Evolutionary conservation across 306 rosid genomes (phyloP).

Genomic region (Pyrus betulifolia): DNA sequence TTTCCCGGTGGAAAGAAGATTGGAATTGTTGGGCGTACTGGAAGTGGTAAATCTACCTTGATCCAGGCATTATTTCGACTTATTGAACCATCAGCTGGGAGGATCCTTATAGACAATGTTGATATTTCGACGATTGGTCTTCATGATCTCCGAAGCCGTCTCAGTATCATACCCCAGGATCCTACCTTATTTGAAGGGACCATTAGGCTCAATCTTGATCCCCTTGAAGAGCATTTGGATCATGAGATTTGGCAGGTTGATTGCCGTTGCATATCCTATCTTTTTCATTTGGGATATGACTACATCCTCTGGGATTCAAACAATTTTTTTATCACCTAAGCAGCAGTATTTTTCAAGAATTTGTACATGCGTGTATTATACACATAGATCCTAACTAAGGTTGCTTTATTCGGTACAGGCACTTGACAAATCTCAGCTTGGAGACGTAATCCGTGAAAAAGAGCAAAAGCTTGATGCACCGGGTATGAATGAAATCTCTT

Average conservation of each 20-base stretch:
- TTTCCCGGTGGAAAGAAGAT: slow-evolving; percentile 91
- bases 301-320: neutral
- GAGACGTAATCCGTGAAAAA: slow-evolving; percentile 57
- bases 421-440: slow-evolving; percentile 83
- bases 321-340: neutral
- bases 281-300: neutral
- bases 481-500: slow-evolving; percentile 31
- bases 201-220: slow-evolving; percentile 74
- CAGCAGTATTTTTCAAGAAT: neutral
- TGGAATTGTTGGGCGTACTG: slow-evolving; percentile 94
- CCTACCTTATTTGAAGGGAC: slow-evolving; percentile 97
- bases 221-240: slow-evolving; percentile 85
- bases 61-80: slow-evolving; percentile 88
- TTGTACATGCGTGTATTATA: neutral
- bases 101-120: slow-evolving; percentile 68
- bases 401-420: slow-evolving; percentile 42
- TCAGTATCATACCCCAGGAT: slow-evolving; percentile 94
- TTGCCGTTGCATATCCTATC: neutral
- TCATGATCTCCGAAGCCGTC: slow-evolving; percentile 84
- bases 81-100: slow-evolving; percentile 72
- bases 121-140: slow-evolving; percentile 75
- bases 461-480: slow-evolving; percentile 75
- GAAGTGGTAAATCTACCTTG: slow-evolving; percentile 94
- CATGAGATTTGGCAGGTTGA: slow-evolving; percentile 80
- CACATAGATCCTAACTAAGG: neutral